These are phyloP conservation scores for Sporobolus alterniflorus DNA, from an alignment of 202 grass and related monocot genomes.

Conservation along the genomic window DNA sequence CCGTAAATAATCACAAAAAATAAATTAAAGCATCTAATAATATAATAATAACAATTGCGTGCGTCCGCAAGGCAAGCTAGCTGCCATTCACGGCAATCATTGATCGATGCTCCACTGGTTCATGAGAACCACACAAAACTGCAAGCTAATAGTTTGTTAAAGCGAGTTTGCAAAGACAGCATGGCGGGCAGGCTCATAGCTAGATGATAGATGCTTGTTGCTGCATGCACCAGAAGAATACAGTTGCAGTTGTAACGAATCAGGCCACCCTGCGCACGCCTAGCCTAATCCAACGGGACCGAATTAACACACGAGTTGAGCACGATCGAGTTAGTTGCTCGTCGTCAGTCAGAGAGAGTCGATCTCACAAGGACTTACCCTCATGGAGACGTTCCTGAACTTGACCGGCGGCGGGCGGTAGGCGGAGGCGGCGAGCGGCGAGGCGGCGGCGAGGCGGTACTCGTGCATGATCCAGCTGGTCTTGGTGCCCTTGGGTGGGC, in stretches of 20 bases:
- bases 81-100: neutral
- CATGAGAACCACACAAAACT: too few relatives aligned
- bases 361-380: too few relatives aligned
- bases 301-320: too few relatives aligned
- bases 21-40: neutral
- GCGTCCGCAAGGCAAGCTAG: conserved; percentile 5
- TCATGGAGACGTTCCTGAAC: conserved; percentile 87
- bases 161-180: too few relatives aligned
- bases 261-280: too few relatives aligned
- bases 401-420: conserved; percentile 52
- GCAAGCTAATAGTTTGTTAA: neutral
- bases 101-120: neutral
- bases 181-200: neutral
- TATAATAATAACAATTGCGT: conserved; percentile 28
- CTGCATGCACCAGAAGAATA: conserved; percentile 26
- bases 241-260: neutral
- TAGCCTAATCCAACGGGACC: too few relatives aligned
- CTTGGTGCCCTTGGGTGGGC: conserved; percentile 84
- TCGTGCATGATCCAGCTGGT: conserved; percentile 98
- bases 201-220: neutral
- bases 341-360: too few relatives aligned
- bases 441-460: conserved; percentile 62
- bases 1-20: neutral
- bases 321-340: too few relatives aligned
- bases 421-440: conserved; percentile 1